Evolutionary conservation across 176 grass and related monocot species (phyloP).

Genomic region (Alopecurus myosuroides): DNA sequence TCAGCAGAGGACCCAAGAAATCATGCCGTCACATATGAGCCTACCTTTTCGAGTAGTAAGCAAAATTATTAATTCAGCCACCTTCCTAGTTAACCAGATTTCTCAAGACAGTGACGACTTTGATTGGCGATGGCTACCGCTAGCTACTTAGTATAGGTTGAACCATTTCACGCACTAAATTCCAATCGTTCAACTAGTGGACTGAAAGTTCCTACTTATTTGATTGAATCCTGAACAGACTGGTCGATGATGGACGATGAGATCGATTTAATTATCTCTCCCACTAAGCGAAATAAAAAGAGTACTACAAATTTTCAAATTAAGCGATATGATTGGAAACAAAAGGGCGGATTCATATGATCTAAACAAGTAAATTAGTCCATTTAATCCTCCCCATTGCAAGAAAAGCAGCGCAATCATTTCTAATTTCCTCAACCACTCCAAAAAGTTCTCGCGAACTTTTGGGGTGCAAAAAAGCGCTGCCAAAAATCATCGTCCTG

Average conservation of each 20-base stretch:
- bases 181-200: not conserved
- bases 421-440: conserved; percentile 5
- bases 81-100: not conserved
- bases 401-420: not conserved
- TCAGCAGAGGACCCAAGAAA: not conserved
- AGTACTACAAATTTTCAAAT: not conserved
- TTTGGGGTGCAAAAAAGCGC: not conserved
- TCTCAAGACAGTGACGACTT: not conserved
- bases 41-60: not conserved
- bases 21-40: conserved; percentile 18
- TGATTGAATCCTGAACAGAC: not conserved
- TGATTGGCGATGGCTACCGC: not conserved
- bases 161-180: not conserved
- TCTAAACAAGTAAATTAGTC: not conserved
- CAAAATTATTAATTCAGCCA: not conserved
- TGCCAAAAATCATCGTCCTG: not conserved
- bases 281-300: conserved; percentile 1
- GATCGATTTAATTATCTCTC: not conserved
- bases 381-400: not conserved
- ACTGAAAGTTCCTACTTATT: not conserved
- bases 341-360: not conserved
- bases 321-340: not conserved
- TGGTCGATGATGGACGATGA: not conserved
- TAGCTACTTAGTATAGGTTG: not conserved
- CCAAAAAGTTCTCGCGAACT: not conserved